These are phyloP conservation scores for Xylariaceae sp. DNA, from an alignment of 2,329 filamentous ascomycete genomes.

Conservation along the genomic window DNA sequence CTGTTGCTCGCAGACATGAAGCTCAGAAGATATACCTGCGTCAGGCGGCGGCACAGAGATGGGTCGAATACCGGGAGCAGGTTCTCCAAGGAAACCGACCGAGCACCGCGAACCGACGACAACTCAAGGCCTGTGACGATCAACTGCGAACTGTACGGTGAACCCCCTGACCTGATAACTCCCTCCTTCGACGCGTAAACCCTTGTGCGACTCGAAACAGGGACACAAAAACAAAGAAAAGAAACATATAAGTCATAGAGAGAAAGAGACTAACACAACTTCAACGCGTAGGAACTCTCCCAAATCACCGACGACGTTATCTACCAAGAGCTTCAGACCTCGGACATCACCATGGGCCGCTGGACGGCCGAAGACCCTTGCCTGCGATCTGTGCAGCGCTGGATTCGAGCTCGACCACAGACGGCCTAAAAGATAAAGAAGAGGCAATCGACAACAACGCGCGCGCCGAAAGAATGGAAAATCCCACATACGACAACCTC, in stretches of 20 bases:
- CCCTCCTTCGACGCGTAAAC: not conserved
- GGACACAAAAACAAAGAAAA: not conserved
- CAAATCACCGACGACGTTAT: constrained; percentile 54
- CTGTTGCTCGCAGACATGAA: constrained; percentile 56
- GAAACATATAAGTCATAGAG: not conserved
- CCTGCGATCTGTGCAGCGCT: constrained; percentile 52
- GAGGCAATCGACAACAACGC: not conserved
- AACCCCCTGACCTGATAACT: not conserved
- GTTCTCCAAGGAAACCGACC: constrained; percentile 50
- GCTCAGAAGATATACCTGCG: constrained; percentile 60
- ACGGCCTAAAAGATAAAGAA: constrained; percentile 21
- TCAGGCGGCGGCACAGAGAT: constrained; percentile 55
- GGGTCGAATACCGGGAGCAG: constrained; percentile 50
- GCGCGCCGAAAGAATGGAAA: not conserved
- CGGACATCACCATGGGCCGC: constrained; percentile 51
- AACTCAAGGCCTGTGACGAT: constrained; percentile 50
- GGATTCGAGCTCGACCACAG: constrained; percentile 45
- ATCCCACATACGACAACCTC: not conserved
- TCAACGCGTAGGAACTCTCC: constrained; percentile 45
- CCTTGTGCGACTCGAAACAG: not conserved
- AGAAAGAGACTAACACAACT: not conserved
- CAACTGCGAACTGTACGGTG: constrained; percentile 51
- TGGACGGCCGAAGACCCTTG: constrained; percentile 60
- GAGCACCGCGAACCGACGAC: constrained; percentile 41
- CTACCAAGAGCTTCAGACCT: constrained; percentile 49